Base-by-base conservation (phyloP, 441 rosid genomes). In the Viola pubescens region DNA sequence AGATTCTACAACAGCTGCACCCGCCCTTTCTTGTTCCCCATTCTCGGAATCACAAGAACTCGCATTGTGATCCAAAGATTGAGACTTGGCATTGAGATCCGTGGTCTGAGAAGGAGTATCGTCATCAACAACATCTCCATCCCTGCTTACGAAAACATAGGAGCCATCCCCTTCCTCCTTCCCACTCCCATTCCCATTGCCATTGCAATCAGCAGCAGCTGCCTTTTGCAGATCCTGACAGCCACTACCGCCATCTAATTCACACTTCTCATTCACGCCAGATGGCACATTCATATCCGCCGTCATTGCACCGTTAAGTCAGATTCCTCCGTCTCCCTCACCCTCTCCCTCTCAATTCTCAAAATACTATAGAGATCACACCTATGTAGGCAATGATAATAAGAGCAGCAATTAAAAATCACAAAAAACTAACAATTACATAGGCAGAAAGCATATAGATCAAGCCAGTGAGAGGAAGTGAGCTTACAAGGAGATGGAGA, bases 271-370 rank as follows among this genome's bases (percentile, higher is more conserved):
- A 78, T 52, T 56, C 63, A 43, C 8, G 7, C 10, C 46, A 43
- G 46, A 43, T 6, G 46, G 10, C 10, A 60, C 78, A 61, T 81
- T 75, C 37, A 62, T 71, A 74, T 73, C 83, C 66, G 71, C 72
- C 72, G 79, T 68, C 86, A 81, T 81, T 70, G 59, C 68, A 55
- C 54, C 61, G 65, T 11, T 52, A 37, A 8, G 13, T 4, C 1
- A 48, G 7, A 44, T n/a, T 34, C 34, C 45, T 7, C 45, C n/a
- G 6, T n/a, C 9, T 4, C 12, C 8, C 42, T 6, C 45, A 3
- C 45, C n/a, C 6, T n/a, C 9, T 4, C 12, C 8, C 42, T 6
- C 46, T 6, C 46, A 43, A 43, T 6, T 6, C 46, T 43, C 46
- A 43, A 43, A 43, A 43, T 26, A 26, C 3, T 1, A 26, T 2